Percentiles rank a stretch among this genome's conserved stretches.
Conservation (phyloP, 2,329 filamentous ascomycete genomes). For the Xenoacremonium recifei region DNA sequence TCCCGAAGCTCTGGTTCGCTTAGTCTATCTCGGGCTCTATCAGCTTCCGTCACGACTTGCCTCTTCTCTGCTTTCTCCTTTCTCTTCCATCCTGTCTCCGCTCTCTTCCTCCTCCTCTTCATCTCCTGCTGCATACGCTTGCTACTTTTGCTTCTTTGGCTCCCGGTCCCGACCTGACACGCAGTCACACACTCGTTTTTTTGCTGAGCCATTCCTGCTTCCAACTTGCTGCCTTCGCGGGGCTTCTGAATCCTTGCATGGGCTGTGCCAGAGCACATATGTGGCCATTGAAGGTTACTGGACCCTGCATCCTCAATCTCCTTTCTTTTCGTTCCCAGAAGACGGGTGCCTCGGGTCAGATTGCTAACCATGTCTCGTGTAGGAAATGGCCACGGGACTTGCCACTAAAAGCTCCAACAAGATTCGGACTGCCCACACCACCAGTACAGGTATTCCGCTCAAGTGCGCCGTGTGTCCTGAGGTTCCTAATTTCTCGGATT, state of each 20-base stretch:
- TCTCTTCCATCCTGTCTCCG: no score
- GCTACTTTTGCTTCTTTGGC: constrained; percentile 26
- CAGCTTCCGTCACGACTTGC: no score
- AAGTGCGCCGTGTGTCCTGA: constrained; percentile 82
- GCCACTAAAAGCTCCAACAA: constrained; percentile 11
- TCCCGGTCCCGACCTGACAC: constrained; percentile 9
- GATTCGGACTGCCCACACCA: constrained; percentile 18
- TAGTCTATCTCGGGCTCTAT: no score
- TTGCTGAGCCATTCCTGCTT: constrained; percentile 28
- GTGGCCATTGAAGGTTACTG: neutral
- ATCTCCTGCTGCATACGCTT: constrained; percentile 12
- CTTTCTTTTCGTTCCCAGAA: neutral
- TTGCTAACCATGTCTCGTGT: constrained; percentile 20
- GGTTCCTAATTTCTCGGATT: constrained; percentile 78
- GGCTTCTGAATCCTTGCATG: constrained; percentile 4
- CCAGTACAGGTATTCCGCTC: constrained; percentile 57
- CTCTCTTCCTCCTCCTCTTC: constrained; percentile 21
- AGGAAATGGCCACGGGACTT: constrained; percentile 38
- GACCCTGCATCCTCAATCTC: neutral
- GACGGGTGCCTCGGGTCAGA: no score
- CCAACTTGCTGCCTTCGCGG: constrained; percentile 1
- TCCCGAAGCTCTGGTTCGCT: no score
- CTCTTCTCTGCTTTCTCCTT: no score
- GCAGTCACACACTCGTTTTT: constrained; percentile 13
- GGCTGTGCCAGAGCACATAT: constrained; percentile 1